Conservation (phyloP, 345 rosid genomes). For the Brassica juncea region DNA sequence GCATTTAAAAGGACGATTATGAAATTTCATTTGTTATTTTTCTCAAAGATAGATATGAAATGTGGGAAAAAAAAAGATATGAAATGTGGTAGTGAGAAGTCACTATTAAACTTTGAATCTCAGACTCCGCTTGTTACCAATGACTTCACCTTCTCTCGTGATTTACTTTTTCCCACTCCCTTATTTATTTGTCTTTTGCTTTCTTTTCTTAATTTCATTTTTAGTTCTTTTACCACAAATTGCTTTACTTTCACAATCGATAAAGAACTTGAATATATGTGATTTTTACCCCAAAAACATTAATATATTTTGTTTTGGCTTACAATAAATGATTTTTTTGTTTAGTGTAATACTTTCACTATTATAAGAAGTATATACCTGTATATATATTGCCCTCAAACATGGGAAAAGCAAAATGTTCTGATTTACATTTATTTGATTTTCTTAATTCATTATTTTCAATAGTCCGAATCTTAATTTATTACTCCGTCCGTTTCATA, state of each 20-base stretch:
- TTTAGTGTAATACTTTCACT: neutral
- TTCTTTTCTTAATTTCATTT: constrained; percentile 9
- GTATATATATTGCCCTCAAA: neutral
- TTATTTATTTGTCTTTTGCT: constrained; percentile 35
- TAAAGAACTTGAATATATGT: constrained; percentile 30
- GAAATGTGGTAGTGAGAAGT: constrained; percentile 37
- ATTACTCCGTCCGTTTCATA: neutral
- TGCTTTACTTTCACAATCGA: constrained; percentile 42
- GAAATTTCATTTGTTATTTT: neutral
- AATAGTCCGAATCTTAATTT: neutral
- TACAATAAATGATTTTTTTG: neutral
- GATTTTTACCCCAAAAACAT: neutral
- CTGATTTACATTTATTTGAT: neutral
- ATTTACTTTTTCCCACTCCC: constrained; percentile 38
- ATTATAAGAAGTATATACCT: neutral
- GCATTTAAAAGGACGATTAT: constrained; percentile 7
- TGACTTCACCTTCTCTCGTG: constrained; percentile 34
- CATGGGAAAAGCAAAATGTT: neutral
- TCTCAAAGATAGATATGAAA: constrained; percentile 1
- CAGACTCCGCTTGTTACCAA: constrained; percentile 41
- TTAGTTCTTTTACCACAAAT: constrained; percentile 23
- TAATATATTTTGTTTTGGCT: neutral
- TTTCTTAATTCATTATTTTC: neutral
- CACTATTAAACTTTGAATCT: constrained; percentile 44
- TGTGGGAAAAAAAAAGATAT: constrained; percentile 14